phyloP scores from a whole-genome alignment of 306 rosid genomes.

The Glycine soja region DNA sequence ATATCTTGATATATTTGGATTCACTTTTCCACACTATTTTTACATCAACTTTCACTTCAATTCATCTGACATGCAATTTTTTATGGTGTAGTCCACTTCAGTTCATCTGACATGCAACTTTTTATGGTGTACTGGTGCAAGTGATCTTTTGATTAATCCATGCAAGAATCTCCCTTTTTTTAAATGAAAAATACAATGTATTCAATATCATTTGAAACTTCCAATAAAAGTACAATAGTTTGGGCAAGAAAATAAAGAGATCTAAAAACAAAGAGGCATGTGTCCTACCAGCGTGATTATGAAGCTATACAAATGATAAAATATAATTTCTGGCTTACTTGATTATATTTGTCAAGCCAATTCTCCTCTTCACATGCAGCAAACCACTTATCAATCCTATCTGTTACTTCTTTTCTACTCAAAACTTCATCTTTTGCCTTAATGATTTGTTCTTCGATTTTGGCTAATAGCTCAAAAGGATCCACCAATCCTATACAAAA shows the following conservation, averaged over 20 bases:
- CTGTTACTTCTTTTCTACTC: too few species aligned
- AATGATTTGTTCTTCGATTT: too few species aligned
- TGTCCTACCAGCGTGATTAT: constrained; percentile 2
- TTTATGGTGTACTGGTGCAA: neutral
- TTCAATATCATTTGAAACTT: neutral
- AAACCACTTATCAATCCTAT: too few species aligned
- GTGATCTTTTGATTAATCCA: constrained; percentile 7
- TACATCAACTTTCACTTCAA: neutral
- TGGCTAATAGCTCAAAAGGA: too few species aligned
- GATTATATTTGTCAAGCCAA: too few species aligned
- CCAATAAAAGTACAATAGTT: neutral
- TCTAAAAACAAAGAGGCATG: neutral
- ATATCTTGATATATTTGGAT: neutral
- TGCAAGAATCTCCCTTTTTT: constrained; percentile 8
- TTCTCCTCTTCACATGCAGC: too few species aligned
- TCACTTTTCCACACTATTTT: neutral
- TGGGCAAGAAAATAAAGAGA: neutral
- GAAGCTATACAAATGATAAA: neutral
- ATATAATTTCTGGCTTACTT: too few species aligned
- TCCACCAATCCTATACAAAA: too few species aligned
- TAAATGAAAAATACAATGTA: constrained; percentile 15
- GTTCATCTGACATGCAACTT: neutral
- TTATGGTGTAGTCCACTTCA: neutral
- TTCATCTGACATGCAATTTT: neutral
- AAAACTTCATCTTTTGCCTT: too few species aligned